Evolutionary conservation across 139 green algal genomes (phyloP).

Genomic region (Chlamydomonas schloesseri): DNA sequence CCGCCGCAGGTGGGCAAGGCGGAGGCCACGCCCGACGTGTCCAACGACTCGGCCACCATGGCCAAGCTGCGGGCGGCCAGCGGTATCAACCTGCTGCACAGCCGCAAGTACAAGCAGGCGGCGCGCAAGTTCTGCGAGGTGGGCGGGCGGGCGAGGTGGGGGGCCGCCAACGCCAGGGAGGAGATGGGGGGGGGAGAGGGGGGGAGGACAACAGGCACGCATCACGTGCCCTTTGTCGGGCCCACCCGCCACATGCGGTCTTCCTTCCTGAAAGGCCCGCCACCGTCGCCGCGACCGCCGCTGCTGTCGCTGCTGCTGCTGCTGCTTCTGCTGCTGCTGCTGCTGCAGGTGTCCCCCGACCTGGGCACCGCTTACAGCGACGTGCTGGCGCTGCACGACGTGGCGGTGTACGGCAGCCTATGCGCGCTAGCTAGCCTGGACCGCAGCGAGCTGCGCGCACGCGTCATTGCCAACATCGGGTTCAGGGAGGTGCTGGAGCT

Average conservation of each 20-base stretch:
- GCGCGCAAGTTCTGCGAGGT: constrained; percentile 80
- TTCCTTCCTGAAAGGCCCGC: no score
- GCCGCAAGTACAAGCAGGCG: constrained; percentile 84
- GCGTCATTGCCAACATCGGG: constrained; percentile 81
- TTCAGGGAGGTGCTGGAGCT: constrained; percentile 95
- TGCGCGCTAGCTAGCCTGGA: constrained; percentile 91
- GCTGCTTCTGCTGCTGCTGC: no score
- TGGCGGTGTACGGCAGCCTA: constrained; percentile 91
- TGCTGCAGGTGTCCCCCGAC: constrained; percentile 76
- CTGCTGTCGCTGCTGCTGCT: no score
- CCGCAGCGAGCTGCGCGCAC: constrained; percentile 76
- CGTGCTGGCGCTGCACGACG: constrained; percentile 84
- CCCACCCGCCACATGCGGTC: no score
- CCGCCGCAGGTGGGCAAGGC: constrained; percentile 24
- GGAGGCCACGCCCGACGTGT: constrained; percentile 21
- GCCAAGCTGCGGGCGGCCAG: constrained; percentile 77
- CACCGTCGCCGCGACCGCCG: no score
- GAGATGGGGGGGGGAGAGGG: neutral
- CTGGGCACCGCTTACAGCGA: constrained; percentile 83
- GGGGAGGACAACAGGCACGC: neutral
- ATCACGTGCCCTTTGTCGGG: no score
- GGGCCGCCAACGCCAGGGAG: no score
- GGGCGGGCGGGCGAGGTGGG: neutral
- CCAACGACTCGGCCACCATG: constrained; percentile 47
- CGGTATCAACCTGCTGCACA: constrained; percentile 74